Percentiles rank a stretch among this genome's conserved stretches.
Evolutionary conservation across 2,329 filamentous ascomycete genomes (phyloP).

Genomic region (Aspergillus sp.): DNA sequence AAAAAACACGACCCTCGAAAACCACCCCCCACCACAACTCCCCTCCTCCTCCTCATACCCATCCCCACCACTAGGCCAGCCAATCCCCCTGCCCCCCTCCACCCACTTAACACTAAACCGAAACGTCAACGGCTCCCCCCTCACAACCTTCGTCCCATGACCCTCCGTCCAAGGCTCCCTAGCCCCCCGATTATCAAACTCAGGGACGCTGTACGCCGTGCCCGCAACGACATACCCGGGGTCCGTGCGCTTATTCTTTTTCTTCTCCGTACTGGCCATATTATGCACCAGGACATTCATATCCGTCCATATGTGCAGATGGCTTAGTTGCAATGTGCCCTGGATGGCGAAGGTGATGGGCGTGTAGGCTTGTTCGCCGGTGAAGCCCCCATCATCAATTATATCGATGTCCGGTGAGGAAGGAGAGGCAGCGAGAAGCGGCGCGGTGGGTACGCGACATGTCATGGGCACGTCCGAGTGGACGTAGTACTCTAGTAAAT

Average conservation of each 20-base stretch:
- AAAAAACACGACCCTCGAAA: conserved; percentile 40
- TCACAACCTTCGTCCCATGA: conserved; percentile 68
- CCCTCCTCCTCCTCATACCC: conserved; percentile 11
- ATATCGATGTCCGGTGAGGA: conserved; percentile 39
- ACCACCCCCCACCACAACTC: conserved; percentile 18
- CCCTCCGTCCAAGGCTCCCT: conserved; percentile 50
- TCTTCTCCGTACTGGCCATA: conserved; percentile 30
- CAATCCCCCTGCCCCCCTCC: conserved; percentile 42
- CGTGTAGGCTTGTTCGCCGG: conserved; percentile 52
- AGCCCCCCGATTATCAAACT: conserved; percentile 58
- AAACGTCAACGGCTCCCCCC: conserved; percentile 81
- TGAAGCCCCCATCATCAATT: conserved; percentile 44
- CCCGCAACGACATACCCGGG: conserved; percentile 79
- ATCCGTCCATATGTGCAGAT: conserved; percentile 86
- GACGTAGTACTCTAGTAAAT: conserved; percentile 80
- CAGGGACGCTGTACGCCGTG: conserved; percentile 80
- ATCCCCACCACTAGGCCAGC: conserved; percentile 29
- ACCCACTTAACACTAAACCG: conserved; percentile 79
- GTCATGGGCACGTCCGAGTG: conserved; percentile 92
- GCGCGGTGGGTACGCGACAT: conserved; percentile 83
- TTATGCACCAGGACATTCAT: conserved; percentile 84
- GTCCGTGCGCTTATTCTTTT: conserved; percentile 41
- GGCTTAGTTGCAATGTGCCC: conserved; percentile 83
- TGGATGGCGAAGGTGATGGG: conserved; percentile 86
- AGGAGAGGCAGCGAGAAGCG: conserved; percentile 43